Evolutionary conservation across 2,329 filamentous ascomycete species (phyloP).

Genomic region (Nigrospora sphaerica): DNA sequence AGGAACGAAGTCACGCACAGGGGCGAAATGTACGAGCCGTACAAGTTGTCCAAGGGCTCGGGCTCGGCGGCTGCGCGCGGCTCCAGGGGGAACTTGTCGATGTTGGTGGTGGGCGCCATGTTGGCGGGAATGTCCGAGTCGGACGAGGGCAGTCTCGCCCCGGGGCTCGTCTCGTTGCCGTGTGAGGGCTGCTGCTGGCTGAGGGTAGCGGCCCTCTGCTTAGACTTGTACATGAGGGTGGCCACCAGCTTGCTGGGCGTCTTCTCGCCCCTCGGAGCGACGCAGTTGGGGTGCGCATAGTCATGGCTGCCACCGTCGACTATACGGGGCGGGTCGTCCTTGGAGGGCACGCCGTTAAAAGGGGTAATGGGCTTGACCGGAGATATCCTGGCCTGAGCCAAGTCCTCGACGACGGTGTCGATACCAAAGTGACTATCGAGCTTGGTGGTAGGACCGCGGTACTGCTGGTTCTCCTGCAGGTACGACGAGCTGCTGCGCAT

Average conservation of each 20-base stretch:
- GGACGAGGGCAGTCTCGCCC: slow-evolving; percentile 27
- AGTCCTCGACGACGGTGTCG: slow-evolving; percentile 56
- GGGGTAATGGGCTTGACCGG: slow-evolving; percentile 34
- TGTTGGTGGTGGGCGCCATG: slow-evolving; percentile 51
- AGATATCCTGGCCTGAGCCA: slow-evolving; percentile 29
- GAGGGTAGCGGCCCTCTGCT: background rate
- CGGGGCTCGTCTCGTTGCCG: slow-evolving; percentile 24
- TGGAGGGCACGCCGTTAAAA: slow-evolving; percentile 55
- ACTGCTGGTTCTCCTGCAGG: slow-evolving; percentile 57
- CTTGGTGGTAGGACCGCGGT: slow-evolving; percentile 43
- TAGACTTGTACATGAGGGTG: slow-evolving; percentile 56
- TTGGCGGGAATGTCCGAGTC: slow-evolving; percentile 40
- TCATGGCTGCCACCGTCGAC: slow-evolving; percentile 57
- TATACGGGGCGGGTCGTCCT: slow-evolving; percentile 50
- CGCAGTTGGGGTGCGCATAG: slow-evolving; percentile 57
- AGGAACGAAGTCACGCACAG: slow-evolving; percentile 60
- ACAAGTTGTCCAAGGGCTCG: slow-evolving; percentile 57
- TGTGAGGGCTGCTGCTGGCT: slow-evolving; percentile 10
- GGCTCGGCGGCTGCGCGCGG: slow-evolving; percentile 44
- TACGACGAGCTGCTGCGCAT: slow-evolving; percentile 58
- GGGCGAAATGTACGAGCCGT: slow-evolving; percentile 58
- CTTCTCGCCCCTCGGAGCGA: slow-evolving; percentile 38
- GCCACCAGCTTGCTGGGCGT: slow-evolving; percentile 47
- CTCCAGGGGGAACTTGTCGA: slow-evolving; percentile 54
- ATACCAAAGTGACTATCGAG: slow-evolving; percentile 54